A percentile compares a stretch with the other conserved stretches of the same genome.
phyloP scores from a whole-genome alignment of 73 alveolate genomes.

The Breviolum minutum region DNA sequence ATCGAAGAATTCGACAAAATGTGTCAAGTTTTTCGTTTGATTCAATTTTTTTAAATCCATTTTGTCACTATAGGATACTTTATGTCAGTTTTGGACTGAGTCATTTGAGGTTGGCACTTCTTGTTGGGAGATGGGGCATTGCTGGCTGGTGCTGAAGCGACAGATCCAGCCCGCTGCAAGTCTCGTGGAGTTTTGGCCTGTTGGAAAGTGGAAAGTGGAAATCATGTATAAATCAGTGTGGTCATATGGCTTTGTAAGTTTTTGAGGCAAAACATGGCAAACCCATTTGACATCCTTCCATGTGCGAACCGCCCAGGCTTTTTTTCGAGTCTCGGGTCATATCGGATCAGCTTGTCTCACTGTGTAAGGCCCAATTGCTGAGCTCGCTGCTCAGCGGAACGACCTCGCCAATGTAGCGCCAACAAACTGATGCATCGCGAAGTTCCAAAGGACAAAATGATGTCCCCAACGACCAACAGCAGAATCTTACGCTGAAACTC shows the following conservation, averaged over 20 bases:
- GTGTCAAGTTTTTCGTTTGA: background rate
- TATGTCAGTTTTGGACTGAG: background rate
- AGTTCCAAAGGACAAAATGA: background rate
- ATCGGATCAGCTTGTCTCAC: too few species aligned
- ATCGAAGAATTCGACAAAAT: too few species aligned
- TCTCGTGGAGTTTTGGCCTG: conserved; percentile 48
- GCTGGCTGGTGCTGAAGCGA: conserved; percentile 14
- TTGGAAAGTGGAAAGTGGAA: background rate
- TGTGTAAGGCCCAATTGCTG: conserved; percentile 32
- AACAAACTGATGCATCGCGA: conserved; percentile 21
- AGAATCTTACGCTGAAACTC: conserved; percentile 44
- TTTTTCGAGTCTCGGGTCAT: too few species aligned
- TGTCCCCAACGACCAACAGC: conserved; percentile 45
- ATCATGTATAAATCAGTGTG: too few species aligned
- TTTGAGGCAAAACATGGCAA: too few species aligned
- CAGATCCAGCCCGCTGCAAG: conserved; percentile 4
- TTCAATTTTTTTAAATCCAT: background rate
- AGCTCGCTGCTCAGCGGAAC: conserved; percentile 49
- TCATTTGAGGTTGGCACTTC: background rate
- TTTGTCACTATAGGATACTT: background rate
- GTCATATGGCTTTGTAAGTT: too few species aligned
- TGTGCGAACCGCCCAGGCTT: too few species aligned
- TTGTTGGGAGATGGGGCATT: background rate
- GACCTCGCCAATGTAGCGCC: conserved; percentile 47
- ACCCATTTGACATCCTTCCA: too few species aligned